A percentile compares a stretch with the other conserved stretches of the same genome.
These are phyloP conservation scores for Punica granatum DNA, from an alignment of 345 rosid genomes.

Conservation along the genomic window DNA sequence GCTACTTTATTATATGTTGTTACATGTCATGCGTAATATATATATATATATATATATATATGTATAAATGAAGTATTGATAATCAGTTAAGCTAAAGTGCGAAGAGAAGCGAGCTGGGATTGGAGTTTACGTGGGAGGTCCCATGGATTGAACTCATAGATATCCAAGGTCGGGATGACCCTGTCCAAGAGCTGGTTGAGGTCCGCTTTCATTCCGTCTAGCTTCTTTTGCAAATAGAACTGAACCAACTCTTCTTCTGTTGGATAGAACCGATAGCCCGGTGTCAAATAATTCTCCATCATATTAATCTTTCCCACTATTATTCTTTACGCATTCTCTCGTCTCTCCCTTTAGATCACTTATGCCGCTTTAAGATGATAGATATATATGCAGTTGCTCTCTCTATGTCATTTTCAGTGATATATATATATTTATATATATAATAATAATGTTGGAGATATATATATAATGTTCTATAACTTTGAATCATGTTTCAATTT, in stretches of 20 bases:
- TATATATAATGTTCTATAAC: no score
- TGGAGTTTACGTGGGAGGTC: constrained; percentile 35
- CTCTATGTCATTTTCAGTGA: no score
- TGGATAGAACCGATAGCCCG: constrained; percentile 55
- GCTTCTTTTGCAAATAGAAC: constrained; percentile 35
- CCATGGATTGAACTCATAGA: constrained; percentile 35
- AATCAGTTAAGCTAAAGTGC: no score
- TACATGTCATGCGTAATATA: no score
- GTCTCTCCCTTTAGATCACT: no score
- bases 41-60: no score
- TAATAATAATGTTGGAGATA: no score
- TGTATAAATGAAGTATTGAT: no score
- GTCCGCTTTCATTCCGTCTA: constrained; percentile 23
- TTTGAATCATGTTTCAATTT: no score
- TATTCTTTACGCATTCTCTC: no score
- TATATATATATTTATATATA: no score
- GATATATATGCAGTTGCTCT: neutral
- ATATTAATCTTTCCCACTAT: constrained; percentile 1
- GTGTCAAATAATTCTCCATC: constrained; percentile 30
- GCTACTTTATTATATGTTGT: no score
- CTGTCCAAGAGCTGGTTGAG: constrained; percentile 27
- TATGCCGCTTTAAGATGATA: neutral
- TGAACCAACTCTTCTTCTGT: constrained; percentile 48
- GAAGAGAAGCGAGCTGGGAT: neutral
- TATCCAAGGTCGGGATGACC: constrained; percentile 45